Base-by-base conservation (phyloP, 495 filamentous ascomycete species). In the Penicillium manginii region DNA sequence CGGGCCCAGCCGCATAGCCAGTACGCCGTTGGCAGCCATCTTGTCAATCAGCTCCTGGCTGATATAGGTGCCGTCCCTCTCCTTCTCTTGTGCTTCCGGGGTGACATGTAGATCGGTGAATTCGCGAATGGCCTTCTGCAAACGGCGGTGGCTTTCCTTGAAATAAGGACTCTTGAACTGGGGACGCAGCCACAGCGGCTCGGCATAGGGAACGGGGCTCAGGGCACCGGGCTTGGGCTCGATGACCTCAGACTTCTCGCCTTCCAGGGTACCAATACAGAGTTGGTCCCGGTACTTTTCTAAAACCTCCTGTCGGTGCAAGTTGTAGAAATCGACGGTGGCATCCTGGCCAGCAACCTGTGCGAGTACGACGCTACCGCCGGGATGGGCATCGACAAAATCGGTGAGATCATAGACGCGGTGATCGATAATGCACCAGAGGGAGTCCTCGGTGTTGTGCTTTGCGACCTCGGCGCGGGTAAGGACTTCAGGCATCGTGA, bases 1-100 rank as follows among this genome's bases (percentile, higher is more conserved):
- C 12, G 91, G 91, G 0, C 91, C 91, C 61, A 94, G 70, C 21
- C 90, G 84, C 91, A 94, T 93, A 54, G 88, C 90, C 53, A 93
- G 71, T 6, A 96, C 76, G 57, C 88, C 87, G 48, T 81, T 82
- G 68, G 86, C 78, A 4, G 88, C 84, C 91, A 93, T 92, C 46
- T 79, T 78, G 63, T 92, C 82, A 63, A 94, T 90, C 53, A 94
- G 73, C 65, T 87, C 87, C 76, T 93, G 88, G 59, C 82, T 86
- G 64, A 93, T 89, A 65, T 84, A 82, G 46, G 84, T 86, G 47
- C 91, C 91, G 67, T 86, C 84, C 65, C 77, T 79, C 78, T 96
- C 91, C 73, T 89, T 88, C 75, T 88, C 82, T 68, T 89, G 80
- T 4, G 91, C 91, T 72, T 93, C 90, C 22, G 91, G 90, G 5